phyloP scores from a whole-genome alignment of 73 alveolate genomes.

The Blepharisma japonicum region DNA sequence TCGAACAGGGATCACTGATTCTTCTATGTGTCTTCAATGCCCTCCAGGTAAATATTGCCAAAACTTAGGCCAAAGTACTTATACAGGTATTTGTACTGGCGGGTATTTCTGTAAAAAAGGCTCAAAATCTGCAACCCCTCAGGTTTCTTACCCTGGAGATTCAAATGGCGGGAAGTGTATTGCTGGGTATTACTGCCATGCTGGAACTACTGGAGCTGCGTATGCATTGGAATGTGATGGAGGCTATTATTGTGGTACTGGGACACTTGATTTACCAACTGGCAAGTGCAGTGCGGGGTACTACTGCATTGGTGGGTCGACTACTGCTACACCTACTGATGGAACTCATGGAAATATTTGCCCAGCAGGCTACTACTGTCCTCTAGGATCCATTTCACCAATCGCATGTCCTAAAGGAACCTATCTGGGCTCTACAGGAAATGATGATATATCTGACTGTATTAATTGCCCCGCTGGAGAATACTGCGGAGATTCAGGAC shows the following conservation, averaged over 20 bases:
- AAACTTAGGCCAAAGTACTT: conserved; percentile 34
- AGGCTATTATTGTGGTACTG: conserved; percentile 49
- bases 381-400: conserved; percentile 41
- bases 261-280: conserved; percentile 34
- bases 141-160: conserved; percentile 29
- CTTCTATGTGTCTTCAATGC: conserved; percentile 49
- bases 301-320: conserved; percentile 48
- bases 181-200: conserved; percentile 45
- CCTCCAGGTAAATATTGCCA: conserved; percentile 61
- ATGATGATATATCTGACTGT: conserved; percentile 39
- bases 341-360: conserved; percentile 51
- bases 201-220: conserved; percentile 5
- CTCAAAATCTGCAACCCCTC: conserved; percentile 32
- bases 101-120: conserved; percentile 57
- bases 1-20: conserved; percentile 30
- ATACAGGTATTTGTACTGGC: conserved; percentile 44
- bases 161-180: conserved; percentile 46
- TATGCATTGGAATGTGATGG: conserved; percentile 40
- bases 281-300: conserved; percentile 57
- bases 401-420: conserved; percentile 65
- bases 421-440: conserved; percentile 33
- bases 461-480: conserved; percentile 44
- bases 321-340: conserved; percentile 40
- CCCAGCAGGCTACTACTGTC: conserved; percentile 63
- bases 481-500: conserved; percentile 58